These are phyloP conservation scores for Medicago arabica DNA, from an alignment of 306 rosid species.

Conservation along the genomic window DNA sequence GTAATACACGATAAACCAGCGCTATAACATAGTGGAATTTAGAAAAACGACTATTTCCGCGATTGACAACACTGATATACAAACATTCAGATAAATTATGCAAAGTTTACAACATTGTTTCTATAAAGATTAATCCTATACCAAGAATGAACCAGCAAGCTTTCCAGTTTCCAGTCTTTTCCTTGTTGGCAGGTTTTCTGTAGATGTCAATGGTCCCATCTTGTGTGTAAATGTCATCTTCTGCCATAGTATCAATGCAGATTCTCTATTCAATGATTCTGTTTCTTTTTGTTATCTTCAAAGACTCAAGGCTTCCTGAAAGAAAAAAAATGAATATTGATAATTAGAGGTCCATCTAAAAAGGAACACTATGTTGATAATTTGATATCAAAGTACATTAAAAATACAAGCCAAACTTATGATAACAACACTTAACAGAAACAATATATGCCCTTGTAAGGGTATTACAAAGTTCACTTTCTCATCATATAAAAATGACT, in stretches of 20 bases:
- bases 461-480: constrained; percentile 22
- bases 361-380: too few species aligned
- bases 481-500: constrained; percentile 17
- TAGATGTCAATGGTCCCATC: constrained; percentile 69
- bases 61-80: background rate
- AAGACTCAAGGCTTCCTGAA: constrained; percentile 18
- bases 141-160: constrained; percentile 88
- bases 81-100: constrained; percentile 11
- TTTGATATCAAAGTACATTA: background rate
- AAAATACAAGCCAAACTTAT: background rate
- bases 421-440: constrained; percentile 36
- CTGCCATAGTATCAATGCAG: constrained; percentile 48
- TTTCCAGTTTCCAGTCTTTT: constrained; percentile 80
- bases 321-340: background rate
- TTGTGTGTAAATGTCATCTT: constrained; percentile 60
- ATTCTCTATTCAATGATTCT: background rate
- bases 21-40: background rate
- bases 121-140: constrained; percentile 34
- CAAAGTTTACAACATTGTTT: background rate
- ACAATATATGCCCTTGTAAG: background rate
- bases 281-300: constrained; percentile 18
- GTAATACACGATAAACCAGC: background rate
- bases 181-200: constrained; percentile 71
- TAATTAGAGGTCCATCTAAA: background rate
- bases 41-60: background rate